A percentile compares a stretch with the other conserved stretches of the same genome.
These are phyloP conservation scores for Yamadazyma endophytica DNA, from an alignment of 805 yeast genomes.

Conservation along the genomic window DNA sequence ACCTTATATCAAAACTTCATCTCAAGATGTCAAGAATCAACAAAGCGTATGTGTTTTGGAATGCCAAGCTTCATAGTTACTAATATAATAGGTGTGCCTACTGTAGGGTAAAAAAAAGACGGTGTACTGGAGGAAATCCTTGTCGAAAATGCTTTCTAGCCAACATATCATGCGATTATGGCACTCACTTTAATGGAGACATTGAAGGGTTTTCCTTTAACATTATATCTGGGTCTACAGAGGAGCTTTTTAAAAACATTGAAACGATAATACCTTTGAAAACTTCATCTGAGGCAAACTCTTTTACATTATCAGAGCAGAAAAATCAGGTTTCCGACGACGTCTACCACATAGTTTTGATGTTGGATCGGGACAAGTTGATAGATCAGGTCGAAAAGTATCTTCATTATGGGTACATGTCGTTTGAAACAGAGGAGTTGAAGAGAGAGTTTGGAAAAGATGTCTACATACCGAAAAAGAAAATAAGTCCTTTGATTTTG, in stretches of 20 bases:
- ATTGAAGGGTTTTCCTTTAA: constrained; percentile 3
- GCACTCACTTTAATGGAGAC: neutral
- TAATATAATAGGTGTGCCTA: too few relatives aligned
- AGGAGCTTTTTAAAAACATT: constrained; percentile 2
- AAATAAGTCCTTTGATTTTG: constrained; percentile 2
- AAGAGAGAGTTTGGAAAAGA: constrained; percentile 1
- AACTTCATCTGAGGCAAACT: constrained; percentile 1
- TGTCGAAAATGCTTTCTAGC: constrained; percentile 6
- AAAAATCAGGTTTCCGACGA: constrained; percentile 2
- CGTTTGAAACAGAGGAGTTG: constrained; percentile 2
- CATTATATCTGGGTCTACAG: constrained; percentile 3
- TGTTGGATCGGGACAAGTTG: constrained; percentile 2
- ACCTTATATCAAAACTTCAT: too few relatives aligned
- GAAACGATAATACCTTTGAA: constrained; percentile 3
- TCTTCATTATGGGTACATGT: constrained; percentile 4
- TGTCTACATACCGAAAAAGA: neutral
- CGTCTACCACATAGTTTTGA: neutral
- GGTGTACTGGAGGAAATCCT: constrained; percentile 5
- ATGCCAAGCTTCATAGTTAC: too few relatives aligned
- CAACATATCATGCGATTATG: constrained; percentile 2
- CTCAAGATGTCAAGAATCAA: too few relatives aligned
- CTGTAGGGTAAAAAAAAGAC: constrained; percentile 4
- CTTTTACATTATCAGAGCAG: neutral
- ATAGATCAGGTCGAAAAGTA: constrained; percentile 4
- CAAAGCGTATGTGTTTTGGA: too few relatives aligned